A percentile compares a stretch with the other conserved stretches of the same genome.
Conservation (phyloP, 208 protist species). For the Lotmaria passim region DNA sequence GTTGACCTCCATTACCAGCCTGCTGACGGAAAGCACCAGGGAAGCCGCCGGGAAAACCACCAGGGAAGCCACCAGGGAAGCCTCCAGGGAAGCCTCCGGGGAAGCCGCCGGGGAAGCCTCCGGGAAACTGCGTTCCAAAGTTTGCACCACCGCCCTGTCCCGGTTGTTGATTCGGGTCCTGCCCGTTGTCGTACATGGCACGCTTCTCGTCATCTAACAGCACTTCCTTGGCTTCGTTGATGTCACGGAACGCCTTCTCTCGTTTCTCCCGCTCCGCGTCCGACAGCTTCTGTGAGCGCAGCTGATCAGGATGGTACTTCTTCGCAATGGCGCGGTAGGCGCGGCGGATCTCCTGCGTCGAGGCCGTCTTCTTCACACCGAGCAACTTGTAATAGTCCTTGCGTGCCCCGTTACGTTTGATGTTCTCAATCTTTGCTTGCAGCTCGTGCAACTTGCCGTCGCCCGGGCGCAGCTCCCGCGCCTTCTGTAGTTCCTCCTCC, state of each 20-base stretch:
- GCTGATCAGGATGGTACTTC: slow-evolving; percentile 89
- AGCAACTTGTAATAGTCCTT: slow-evolving; percentile 95
- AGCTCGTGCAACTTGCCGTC: slow-evolving; percentile 44
- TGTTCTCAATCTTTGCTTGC: slow-evolving; percentile 58
- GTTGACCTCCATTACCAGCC: slow-evolving; percentile 35
- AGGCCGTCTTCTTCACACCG: slow-evolving; percentile 84
- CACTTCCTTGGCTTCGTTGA: slow-evolving; percentile 93
- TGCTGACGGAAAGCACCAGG: slow-evolving; percentile 33
- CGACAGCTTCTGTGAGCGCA: slow-evolving; percentile 74
- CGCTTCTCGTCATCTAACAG: slow-evolving; percentile 89
- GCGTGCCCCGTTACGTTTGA: slow-evolving; percentile 52
- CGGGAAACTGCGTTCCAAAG: slow-evolving; percentile 64
- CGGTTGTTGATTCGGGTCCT: slow-evolving; percentile 83
- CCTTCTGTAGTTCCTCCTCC: slow-evolving; percentile 60
- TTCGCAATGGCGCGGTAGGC: slow-evolving; percentile 92
- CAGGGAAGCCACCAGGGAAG: slow-evolving; percentile 39
- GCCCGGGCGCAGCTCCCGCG: slow-evolving; percentile 34
- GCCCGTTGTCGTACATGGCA: slow-evolving; percentile 86
- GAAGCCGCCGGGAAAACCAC: slow-evolving; percentile 34
- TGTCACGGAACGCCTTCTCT: slow-evolving; percentile 85
- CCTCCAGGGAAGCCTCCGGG: slow-evolving; percentile 31
- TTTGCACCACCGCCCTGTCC: slow-evolving; percentile 52
- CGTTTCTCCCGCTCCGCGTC: slow-evolving; percentile 71
- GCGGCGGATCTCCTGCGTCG: slow-evolving; percentile 81
- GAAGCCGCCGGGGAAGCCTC: slow-evolving; percentile 32